phyloP scores from a whole-genome alignment of 1,139 yeast species.

The Candida tetrigidarum region DNA sequence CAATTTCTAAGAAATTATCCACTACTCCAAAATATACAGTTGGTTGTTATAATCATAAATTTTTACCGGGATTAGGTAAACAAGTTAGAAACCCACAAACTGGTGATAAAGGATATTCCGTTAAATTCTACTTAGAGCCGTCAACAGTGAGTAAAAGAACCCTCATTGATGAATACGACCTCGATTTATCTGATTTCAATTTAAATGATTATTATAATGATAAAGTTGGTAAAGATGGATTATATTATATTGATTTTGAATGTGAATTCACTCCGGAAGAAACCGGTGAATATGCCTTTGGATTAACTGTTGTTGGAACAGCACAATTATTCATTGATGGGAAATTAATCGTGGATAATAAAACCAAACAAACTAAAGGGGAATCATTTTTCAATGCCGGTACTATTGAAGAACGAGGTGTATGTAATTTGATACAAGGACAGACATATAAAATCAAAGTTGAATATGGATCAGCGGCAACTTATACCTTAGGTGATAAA shows the following conservation, averaged over 20 bases:
- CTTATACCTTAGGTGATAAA: slow-evolving; percentile 31
- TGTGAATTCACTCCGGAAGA: slow-evolving; percentile 49
- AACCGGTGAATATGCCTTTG: slow-evolving; percentile 53
- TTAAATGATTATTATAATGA: slow-evolving; percentile 50
- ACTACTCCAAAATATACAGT: slow-evolving; percentile 22
- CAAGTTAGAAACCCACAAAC: slow-evolving; percentile 25
- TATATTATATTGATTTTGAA: slow-evolving; percentile 46
- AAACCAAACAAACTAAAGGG: slow-evolving; percentile 53
- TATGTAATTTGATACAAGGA: slow-evolving; percentile 42
- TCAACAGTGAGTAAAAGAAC: slow-evolving; percentile 21
- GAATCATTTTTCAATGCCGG: slow-evolving; percentile 49
- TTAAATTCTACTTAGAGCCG: slow-evolving; percentile 38
- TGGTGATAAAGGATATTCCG: slow-evolving; percentile 46
- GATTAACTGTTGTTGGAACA: slow-evolving; percentile 55
- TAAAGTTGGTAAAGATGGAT: slow-evolving; percentile 22
- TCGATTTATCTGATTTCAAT: slow-evolving; percentile 39
- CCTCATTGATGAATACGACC: slow-evolving; percentile 39
- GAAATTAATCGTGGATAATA: slow-evolving; percentile 58
- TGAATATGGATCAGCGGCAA: slow-evolving; percentile 57
- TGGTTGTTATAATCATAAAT: slow-evolving; percentile 28
- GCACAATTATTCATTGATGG: slow-evolving; percentile 55
- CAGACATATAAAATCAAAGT: slow-evolving; percentile 45
- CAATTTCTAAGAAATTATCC: slow-evolving; percentile 26
- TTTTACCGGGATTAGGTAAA: slow-evolving; percentile 32
- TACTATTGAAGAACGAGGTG: slow-evolving; percentile 50